Conservation (phyloP, 228 moss, liverwort and hornwort species). For the Sphagnum fallax region DNA sequence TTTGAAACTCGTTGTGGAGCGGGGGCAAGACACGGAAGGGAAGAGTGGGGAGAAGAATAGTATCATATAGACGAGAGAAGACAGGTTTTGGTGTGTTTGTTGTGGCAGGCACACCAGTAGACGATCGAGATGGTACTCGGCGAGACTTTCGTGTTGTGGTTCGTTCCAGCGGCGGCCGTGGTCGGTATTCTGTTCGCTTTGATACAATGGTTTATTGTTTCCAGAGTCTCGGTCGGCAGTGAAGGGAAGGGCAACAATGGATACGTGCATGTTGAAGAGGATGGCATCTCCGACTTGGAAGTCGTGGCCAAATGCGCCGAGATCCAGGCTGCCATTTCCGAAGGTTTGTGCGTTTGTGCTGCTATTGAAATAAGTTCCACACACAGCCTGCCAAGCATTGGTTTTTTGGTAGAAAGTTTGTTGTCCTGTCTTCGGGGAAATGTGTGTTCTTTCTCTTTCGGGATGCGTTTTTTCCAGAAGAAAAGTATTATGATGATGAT, state of each 20-base stretch:
- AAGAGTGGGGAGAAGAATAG: too few relatives aligned
- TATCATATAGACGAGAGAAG: too few relatives aligned
- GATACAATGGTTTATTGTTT: conserved; percentile 78
- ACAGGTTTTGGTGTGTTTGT: too few relatives aligned
- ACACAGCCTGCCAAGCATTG: not conserved
- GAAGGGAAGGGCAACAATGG: conserved; percentile 43
- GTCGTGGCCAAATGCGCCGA: conserved; percentile 55
- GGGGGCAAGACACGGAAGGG: too few relatives aligned
- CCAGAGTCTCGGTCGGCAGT: conserved; percentile 36
- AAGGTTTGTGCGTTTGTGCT: conserved; percentile 23
- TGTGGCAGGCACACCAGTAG: conserved; percentile 1
- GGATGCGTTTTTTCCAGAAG: not conserved
- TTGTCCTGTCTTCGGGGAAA: not conserved
- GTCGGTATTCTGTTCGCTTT: conserved; percentile 79
- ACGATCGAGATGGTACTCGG: conserved; percentile 48
- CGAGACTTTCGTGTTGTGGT: conserved; percentile 49
- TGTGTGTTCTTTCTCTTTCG: not conserved
- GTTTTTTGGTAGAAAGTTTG: not conserved
- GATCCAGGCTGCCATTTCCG: conserved; percentile 79
- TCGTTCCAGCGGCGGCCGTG: conserved; percentile 46
- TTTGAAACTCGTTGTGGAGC: too few relatives aligned
- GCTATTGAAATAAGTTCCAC: too few relatives aligned
- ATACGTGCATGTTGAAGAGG: conserved; percentile 56
- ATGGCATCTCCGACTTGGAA: conserved; percentile 34
- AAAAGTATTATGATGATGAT: not conserved